These are phyloP conservation scores for Hypericum perforatum DNA, from an alignment of 345 rosid species.

Conservation along the genomic window DNA sequence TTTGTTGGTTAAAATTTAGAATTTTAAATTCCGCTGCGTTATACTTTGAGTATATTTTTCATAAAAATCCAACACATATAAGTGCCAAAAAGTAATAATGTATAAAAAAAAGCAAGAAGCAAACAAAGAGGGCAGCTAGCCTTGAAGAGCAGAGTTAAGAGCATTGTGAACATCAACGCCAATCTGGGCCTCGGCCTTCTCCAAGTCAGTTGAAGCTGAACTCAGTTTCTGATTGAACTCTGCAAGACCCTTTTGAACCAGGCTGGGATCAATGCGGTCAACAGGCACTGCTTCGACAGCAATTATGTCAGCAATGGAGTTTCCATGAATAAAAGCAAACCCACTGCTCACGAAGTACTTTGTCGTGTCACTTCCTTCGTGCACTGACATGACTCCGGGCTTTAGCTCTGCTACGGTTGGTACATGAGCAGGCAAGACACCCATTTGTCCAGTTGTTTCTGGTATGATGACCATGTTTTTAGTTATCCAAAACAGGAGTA, in stretches of 20 bases:
- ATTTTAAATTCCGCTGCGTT: too few relatives aligned
- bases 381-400: slow-evolving; percentile 82
- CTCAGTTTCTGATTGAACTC: slow-evolving; percentile 64
- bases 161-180: slow-evolving; percentile 74
- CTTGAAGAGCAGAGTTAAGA: slow-evolving; percentile 54
- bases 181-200: slow-evolving; percentile 87
- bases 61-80: too few relatives aligned
- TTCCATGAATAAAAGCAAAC: slow-evolving; percentile 69
- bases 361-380: slow-evolving; percentile 58
- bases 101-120: too few relatives aligned
- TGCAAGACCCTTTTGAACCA: slow-evolving; percentile 80
- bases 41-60: too few relatives aligned
- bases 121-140: slow-evolving; percentile 17
- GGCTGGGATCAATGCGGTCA: slow-evolving; percentile 50
- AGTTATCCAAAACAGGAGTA: too few relatives aligned
- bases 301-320: slow-evolving; percentile 66
- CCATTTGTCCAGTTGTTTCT: slow-evolving; percentile 89
- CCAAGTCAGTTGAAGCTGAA: slow-evolving; percentile 65
- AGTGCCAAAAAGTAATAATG: too few relatives aligned
- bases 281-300: slow-evolving; percentile 75
- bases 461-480: slow-evolving; percentile 79
- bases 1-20: too few relatives aligned
- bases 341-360: slow-evolving; percentile 90
- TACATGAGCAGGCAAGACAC: slow-evolving; percentile 81
- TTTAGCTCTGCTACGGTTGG: slow-evolving; percentile 80